Percentiles rank a stretch among this genome's conserved stretches.
phyloP scores from a whole-genome alignment of 2,329 filamentous ascomycete species.

The Purpureocillium takamizusanense region DNA sequence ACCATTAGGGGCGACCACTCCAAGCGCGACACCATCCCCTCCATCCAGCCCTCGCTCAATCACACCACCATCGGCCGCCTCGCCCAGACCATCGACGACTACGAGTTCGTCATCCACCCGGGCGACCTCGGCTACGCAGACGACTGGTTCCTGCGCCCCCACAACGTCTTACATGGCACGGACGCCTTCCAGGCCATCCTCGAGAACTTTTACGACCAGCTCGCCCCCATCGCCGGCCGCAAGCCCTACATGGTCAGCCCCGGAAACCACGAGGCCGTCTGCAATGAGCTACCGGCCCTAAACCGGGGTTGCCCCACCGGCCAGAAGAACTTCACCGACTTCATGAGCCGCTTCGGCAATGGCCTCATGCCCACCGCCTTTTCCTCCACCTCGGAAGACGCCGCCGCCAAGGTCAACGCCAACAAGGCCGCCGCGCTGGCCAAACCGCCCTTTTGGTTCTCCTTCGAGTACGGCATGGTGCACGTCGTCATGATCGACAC shows the following conservation, averaged over 20 bases:
- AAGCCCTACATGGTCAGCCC: slow-evolving; percentile 37
- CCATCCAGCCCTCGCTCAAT: slow-evolving; percentile 40
- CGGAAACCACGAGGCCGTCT: slow-evolving; percentile 51
- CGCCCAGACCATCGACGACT: slow-evolving; percentile 40
- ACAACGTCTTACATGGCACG: slow-evolving; percentile 37
- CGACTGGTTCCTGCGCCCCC: slow-evolving; percentile 39
- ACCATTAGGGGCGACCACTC: slow-evolving; percentile 26
- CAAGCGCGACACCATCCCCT: slow-evolving; percentile 39
- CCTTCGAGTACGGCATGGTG: slow-evolving; percentile 18
- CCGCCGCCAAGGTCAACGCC: slow-evolving; percentile 30
- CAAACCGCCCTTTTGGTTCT: slow-evolving; percentile 15
- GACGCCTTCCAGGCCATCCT: slow-evolving; percentile 48
- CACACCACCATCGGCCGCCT: slow-evolving; percentile 50
- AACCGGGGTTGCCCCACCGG: slow-evolving; percentile 43
- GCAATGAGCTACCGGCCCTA: slow-evolving; percentile 30
- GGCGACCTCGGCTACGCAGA: slow-evolving; percentile 52
- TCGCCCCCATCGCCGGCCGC: slow-evolving; percentile 34
- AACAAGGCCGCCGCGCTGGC: slow-evolving; percentile 30
- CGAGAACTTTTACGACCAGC: slow-evolving; percentile 40
- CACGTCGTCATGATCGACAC: slow-evolving; percentile 24
- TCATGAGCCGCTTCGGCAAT: slow-evolving; percentile 44
- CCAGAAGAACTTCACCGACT: slow-evolving; percentile 53
- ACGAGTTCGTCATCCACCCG: slow-evolving; percentile 45
- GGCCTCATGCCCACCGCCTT: slow-evolving; percentile 44
- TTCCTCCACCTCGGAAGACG: slow-evolving; percentile 34